A percentile compares a stretch with the other conserved stretches of the same genome.
Evolutionary conservation across 75 land plant genomes (phyloP).

Genomic region (Adiantum capillusveneris): DNA sequence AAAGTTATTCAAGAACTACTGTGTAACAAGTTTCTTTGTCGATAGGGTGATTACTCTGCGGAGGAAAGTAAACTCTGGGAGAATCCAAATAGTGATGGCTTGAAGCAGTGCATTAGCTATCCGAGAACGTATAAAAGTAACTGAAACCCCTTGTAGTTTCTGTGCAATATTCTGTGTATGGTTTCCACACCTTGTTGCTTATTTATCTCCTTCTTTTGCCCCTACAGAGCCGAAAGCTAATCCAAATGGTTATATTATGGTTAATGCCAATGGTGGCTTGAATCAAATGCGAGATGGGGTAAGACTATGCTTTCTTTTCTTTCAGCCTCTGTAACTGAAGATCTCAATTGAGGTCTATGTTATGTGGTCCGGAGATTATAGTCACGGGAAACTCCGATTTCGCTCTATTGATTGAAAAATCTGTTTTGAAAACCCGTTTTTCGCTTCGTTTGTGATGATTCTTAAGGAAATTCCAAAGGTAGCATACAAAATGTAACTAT

Average conservation of each 20-base stretch:
- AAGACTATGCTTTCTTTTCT: conserved; percentile 17
- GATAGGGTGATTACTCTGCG: not conserved
- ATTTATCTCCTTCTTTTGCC: not conserved
- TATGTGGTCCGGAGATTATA: too few species aligned
- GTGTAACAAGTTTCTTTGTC: too few species aligned
- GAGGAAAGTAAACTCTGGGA: conserved; percentile 16
- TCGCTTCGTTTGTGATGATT: too few species aligned
- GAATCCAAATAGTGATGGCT: conserved; percentile 18
- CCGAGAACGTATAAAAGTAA: conserved; percentile 16
- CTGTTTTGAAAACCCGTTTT: too few species aligned
- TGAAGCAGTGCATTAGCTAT: conserved; percentile 19
- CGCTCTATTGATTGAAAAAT: too few species aligned
- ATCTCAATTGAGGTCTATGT: too few species aligned
- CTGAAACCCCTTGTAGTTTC: conserved; percentile 1
- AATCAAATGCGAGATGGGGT: conserved; percentile 99
- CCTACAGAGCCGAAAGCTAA: conserved; percentile 44
- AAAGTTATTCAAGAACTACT: too few species aligned
- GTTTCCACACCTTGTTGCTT: not conserved
- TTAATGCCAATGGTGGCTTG: conserved; percentile 95
- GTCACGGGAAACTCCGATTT: too few species aligned
- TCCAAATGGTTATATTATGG: conserved; percentile 74
- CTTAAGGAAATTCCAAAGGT: too few species aligned
- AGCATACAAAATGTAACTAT: too few species aligned
- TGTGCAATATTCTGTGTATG: too few species aligned
- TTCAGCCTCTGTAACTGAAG: too few species aligned